Percentiles rank a stretch among this genome's conserved stretches.
Conservation (phyloP, 1,284 basidiomycete genomes). For the Tylopilus sp. region DNA sequence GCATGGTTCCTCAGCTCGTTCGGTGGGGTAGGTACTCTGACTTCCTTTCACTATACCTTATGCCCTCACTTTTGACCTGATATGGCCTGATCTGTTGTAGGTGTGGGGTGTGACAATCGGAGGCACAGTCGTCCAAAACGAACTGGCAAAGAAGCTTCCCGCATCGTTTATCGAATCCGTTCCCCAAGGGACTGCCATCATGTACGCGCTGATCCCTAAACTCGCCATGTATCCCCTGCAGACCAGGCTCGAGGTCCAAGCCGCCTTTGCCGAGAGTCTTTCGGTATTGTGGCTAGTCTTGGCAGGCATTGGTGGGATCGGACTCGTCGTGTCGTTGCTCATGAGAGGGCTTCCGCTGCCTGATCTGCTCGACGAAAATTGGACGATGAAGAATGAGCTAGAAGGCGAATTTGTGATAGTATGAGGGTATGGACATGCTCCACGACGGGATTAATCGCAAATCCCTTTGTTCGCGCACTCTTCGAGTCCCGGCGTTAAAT, state of each 20-base stretch:
- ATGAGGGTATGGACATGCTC: too few species aligned
- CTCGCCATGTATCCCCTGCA: neutral
- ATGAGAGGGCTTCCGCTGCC: conserved; percentile 4
- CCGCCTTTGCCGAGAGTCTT: neutral
- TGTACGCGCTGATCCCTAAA: conserved; percentile 10
- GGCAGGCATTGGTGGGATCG: neutral
- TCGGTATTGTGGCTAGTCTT: neutral
- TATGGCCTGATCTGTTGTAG: neutral
- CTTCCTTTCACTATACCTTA: neutral
- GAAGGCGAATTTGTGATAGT: too few species aligned
- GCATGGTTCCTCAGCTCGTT: conserved; percentile 37
- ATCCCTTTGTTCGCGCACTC: too few species aligned
- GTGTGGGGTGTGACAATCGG: conserved; percentile 1
- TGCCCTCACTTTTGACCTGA: neutral
- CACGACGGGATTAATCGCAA: too few species aligned
- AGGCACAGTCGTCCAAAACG: neutral
- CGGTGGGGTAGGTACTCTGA: conserved; percentile 3
- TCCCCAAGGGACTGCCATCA: conserved; percentile 11
- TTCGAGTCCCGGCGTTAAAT: too few species aligned
- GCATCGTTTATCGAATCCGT: conserved; percentile 17
- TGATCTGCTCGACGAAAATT: neutral
- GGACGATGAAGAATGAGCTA: neutral
- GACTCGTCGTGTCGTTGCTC: neutral
- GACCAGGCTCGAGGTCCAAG: neutral
- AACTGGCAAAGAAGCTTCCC: conserved; percentile 29